Evolutionary conservation across 257 asterid genomes (phyloP).

Genomic region (Solanum sejunctum): DNA sequence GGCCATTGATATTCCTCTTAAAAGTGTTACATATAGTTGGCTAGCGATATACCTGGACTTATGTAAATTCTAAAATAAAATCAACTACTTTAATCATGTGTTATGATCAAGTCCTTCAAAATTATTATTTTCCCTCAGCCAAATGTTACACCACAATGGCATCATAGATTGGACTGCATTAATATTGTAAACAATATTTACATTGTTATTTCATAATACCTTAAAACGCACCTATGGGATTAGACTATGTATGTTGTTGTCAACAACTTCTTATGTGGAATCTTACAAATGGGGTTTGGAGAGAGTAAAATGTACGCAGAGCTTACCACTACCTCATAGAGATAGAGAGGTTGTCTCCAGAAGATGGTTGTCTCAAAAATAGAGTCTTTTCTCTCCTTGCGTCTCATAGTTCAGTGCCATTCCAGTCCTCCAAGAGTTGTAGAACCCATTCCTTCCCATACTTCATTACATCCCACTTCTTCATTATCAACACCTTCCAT

Average conservation of each 20-base stretch:
- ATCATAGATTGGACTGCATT: not conserved
- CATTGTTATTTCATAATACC: not conserved
- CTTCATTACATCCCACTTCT: constrained; percentile 63
- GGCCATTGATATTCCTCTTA: too few relatives aligned
- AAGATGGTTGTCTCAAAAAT: not conserved
- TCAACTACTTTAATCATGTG: too few relatives aligned
- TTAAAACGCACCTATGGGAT: not conserved
- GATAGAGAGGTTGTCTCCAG: too few relatives aligned
- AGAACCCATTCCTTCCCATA: constrained; percentile 76
- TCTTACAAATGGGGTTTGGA: too few relatives aligned
- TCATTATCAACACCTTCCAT: constrained; percentile 91
- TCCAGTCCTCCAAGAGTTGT: constrained; percentile 72
- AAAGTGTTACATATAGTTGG: too few relatives aligned
- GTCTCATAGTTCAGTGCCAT: constrained; percentile 22
- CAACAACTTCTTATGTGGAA: not conserved
- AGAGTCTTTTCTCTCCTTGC: not conserved
- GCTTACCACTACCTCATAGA: too few relatives aligned
- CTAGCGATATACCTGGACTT: too few relatives aligned
- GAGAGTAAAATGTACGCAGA: too few relatives aligned
- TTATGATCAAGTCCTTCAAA: too few relatives aligned
- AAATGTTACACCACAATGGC: not conserved
- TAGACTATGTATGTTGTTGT: not conserved
- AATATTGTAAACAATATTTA: not conserved
- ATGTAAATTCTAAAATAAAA: too few relatives aligned
- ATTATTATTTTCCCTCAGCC: too few relatives aligned